These are phyloP conservation scores for Trichosporon faecale DNA, from an alignment of 1,284 basidiomycete genomes.

Conservation along the genomic window DNA sequence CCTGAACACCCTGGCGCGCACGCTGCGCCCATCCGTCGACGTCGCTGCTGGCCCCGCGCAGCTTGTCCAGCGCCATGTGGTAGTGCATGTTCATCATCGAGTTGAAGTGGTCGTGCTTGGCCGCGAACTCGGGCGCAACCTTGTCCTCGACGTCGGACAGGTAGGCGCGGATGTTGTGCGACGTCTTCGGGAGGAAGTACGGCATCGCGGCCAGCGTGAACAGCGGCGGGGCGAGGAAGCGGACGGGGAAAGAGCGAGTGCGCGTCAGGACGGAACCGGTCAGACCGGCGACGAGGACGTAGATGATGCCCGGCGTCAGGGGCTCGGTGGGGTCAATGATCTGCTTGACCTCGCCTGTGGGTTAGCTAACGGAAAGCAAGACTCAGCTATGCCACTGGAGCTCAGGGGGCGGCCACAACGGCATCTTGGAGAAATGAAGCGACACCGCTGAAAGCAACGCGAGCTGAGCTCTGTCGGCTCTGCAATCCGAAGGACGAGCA, in stretches of 20 bases:
- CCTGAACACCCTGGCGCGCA: constrained; percentile 63
- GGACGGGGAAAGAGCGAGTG: constrained; percentile 64
- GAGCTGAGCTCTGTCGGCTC: too few relatives aligned
- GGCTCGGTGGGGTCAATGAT: constrained; percentile 74
- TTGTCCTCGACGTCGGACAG: constrained; percentile 66
- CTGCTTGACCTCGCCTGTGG: constrained; percentile 70
- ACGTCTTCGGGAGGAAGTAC: constrained; percentile 77
- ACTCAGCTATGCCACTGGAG: background rate
- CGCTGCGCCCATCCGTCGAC: constrained; percentile 51
- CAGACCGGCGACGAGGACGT: constrained; percentile 81
- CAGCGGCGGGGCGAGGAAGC: constrained; percentile 67
- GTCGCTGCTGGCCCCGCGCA: constrained; percentile 53
- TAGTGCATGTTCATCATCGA: constrained; percentile 63
- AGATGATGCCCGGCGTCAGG: constrained; percentile 78
- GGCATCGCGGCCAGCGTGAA: constrained; percentile 64
- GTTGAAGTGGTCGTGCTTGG: constrained; percentile 66
- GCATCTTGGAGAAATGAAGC: too few relatives aligned
- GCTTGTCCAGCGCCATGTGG: constrained; percentile 55
- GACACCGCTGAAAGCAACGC: too few relatives aligned
- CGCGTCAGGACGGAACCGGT: constrained; percentile 81
- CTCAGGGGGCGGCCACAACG: too few relatives aligned
- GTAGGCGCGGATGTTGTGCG: constrained; percentile 66
- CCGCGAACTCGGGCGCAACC: constrained; percentile 65
- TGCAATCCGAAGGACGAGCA: too few relatives aligned
- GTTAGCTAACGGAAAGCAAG: background rate